Percentiles rank a stretch among this genome's conserved stretches.
These are phyloP conservation scores for Talaromyces thailandensis DNA, from an alignment of 495 filamentous ascomycete genomes.

Conservation along the genomic window DNA sequence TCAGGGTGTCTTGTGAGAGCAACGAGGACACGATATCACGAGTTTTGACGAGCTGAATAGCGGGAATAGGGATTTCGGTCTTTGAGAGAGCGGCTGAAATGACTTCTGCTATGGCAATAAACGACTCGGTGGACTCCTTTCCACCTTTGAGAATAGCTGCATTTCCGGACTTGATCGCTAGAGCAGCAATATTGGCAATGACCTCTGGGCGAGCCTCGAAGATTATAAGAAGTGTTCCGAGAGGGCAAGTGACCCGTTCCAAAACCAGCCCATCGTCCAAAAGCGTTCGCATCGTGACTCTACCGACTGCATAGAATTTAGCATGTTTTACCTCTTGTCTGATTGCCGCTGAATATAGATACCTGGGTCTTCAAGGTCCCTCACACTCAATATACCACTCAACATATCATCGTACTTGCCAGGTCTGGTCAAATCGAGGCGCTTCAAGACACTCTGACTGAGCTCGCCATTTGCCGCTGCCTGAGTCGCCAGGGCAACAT, in stretches of 20 bases:
- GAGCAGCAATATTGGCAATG: conserved; percentile 96
- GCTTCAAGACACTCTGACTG: conserved; percentile 79
- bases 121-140: conserved; percentile 91
- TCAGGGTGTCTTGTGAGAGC: conserved; percentile 70
- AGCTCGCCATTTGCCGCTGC: conserved; percentile 66
- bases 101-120: conserved; percentile 75
- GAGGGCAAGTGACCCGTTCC: conserved; percentile 83
- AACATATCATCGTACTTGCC: conserved; percentile 99
- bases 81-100: conserved; percentile 70
- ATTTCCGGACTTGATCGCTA: conserved; percentile 96
- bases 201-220: conserved; percentile 98
- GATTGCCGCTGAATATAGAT: conserved; percentile 16
- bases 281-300: conserved; percentile 69
- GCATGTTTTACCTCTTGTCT: conserved; percentile 7
- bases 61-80: conserved; percentile 73
- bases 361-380: conserved; percentile 82
- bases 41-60: conserved; percentile 88
- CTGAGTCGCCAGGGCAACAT: conserved; percentile 62
- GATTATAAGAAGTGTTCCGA: conserved; percentile 92
- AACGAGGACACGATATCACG: conserved; percentile 81
- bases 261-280: conserved; percentile 84
- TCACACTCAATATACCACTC: conserved; percentile 85
- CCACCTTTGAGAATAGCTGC: conserved; percentile 95
- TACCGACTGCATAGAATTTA: conserved; percentile 56
- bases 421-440: conserved; percentile 72